Conservation (phyloP, 805 yeast genomes). For the Hanseniaspora pseudoguilliermondii region DNA sequence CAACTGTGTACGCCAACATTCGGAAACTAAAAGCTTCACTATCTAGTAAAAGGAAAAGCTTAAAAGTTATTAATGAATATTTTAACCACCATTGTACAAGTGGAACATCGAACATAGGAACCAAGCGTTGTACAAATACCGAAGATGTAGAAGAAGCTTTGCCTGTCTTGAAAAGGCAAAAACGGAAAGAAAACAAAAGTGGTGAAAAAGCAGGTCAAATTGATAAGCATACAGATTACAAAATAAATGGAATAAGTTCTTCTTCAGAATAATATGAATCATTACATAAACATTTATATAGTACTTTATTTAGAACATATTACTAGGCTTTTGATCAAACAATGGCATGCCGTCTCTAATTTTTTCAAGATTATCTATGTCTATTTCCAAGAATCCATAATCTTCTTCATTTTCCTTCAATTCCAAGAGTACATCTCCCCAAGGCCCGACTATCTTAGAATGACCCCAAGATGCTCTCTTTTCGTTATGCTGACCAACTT, state of each 20-base stretch:
- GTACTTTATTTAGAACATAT: constrained; percentile 34
- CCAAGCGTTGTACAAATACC: too few relatives aligned
- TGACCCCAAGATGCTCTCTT: constrained; percentile 74
- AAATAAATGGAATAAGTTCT: background rate
- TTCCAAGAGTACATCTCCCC: constrained; percentile 67
- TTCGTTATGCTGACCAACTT: constrained; percentile 58
- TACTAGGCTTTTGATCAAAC: constrained; percentile 57
- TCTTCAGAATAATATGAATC: background rate
- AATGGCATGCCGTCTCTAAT: constrained; percentile 66
- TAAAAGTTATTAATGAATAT: too few relatives aligned
- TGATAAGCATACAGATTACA: background rate
- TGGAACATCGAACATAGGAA: too few relatives aligned
- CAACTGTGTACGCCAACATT: background rate
- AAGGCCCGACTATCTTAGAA: constrained; percentile 76
- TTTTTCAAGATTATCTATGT: constrained; percentile 34
- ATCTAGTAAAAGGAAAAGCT: too few relatives aligned
- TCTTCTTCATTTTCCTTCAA: constrained; percentile 33
- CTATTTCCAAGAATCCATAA: constrained; percentile 54
- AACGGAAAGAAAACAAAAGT: background rate
- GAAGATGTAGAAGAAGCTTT: too few relatives aligned
- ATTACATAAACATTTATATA: background rate
- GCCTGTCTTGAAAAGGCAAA: background rate
- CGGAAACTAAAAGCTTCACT: background rate
- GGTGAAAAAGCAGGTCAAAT: background rate
- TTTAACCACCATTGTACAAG: too few relatives aligned